These are phyloP conservation scores for Eutrema japonicum DNA, from an alignment of 345 rosid species.

Conservation along the genomic window DNA sequence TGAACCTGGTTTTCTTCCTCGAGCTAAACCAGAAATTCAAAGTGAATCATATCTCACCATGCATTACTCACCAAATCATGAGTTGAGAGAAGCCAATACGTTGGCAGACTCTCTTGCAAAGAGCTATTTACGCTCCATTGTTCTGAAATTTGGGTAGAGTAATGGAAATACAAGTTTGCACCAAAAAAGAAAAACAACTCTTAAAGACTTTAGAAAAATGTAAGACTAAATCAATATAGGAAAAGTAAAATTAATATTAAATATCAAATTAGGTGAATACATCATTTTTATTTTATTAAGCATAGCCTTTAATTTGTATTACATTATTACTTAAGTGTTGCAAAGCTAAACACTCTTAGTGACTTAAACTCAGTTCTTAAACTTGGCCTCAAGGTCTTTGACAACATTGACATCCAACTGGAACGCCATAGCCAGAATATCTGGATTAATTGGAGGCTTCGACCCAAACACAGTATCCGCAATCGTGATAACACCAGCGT, in stretches of 20 bases:
- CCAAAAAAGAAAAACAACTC: not conserved
- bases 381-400: slow-evolving; percentile 46
- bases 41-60: not conserved
- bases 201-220: not conserved
- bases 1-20: not conserved
- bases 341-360: not conserved
- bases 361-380: slow-evolving; percentile 28
- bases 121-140: too few species aligned
- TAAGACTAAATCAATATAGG: slow-evolving; percentile 1
- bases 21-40: not conserved
- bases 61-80: too few species aligned
- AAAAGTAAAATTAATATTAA: not conserved
- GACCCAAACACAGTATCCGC: slow-evolving; percentile 48
- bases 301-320: slow-evolving; percentile 5
- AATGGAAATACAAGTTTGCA: too few species aligned
- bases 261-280: slow-evolving; percentile 25
- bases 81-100: too few species aligned
- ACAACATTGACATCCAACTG: slow-evolving; percentile 45
- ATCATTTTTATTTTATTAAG: slow-evolving; percentile 18
- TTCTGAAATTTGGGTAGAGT: too few species aligned
- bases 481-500: slow-evolving; percentile 42
- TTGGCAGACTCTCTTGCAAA: too few species aligned
- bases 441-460: slow-evolving; percentile 44
- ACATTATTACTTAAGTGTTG: slow-evolving; percentile 12
- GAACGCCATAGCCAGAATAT: slow-evolving; percentile 49